Conservation (phyloP, 2,329 filamentous ascomycete genomes). For the Diplodia intermedia region DNA sequence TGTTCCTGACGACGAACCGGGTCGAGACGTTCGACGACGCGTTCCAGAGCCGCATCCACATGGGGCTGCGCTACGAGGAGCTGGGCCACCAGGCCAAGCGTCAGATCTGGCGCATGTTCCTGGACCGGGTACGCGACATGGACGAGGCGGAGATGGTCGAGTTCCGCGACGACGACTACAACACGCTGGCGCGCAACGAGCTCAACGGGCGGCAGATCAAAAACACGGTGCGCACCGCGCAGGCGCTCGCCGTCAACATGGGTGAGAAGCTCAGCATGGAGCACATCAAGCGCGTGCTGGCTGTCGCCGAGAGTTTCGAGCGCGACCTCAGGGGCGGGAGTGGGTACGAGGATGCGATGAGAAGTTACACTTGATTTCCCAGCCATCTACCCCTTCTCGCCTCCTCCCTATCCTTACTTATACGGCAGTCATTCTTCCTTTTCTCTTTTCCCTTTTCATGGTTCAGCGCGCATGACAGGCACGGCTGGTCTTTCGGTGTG, state of each 20-base stretch:
- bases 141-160: slow-evolving; percentile 61
- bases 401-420: not conserved
- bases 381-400: too few species aligned
- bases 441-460: not conserved
- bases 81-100: slow-evolving; percentile 75
- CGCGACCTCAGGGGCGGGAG: slow-evolving; percentile 80
- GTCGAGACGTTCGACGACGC: slow-evolving; percentile 90
- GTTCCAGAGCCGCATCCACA: slow-evolving; percentile 86
- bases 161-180: slow-evolving; percentile 72
- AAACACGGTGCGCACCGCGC: slow-evolving; percentile 82
- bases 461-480: not conserved
- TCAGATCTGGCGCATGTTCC: slow-evolving; percentile 83
- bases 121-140: slow-evolving; percentile 72
- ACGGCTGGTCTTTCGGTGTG: not conserved
- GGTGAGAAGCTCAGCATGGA: slow-evolving; percentile 73
- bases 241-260: slow-evolving; percentile 81
- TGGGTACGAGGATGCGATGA: slow-evolving; percentile 84
- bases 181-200: slow-evolving; percentile 69
- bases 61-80: slow-evolving; percentile 80
- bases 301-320: slow-evolving; percentile 83
- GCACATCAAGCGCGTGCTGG: slow-evolving; percentile 82
- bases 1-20: slow-evolving; percentile 89
- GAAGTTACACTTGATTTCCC: slow-evolving; percentile 65
- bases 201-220: slow-evolving; percentile 83
- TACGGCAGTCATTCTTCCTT: too few species aligned